These are phyloP conservation scores for Penicillium sp. DNA, from an alignment of 2,329 filamentous ascomycete species.

Conservation along the genomic window DNA sequence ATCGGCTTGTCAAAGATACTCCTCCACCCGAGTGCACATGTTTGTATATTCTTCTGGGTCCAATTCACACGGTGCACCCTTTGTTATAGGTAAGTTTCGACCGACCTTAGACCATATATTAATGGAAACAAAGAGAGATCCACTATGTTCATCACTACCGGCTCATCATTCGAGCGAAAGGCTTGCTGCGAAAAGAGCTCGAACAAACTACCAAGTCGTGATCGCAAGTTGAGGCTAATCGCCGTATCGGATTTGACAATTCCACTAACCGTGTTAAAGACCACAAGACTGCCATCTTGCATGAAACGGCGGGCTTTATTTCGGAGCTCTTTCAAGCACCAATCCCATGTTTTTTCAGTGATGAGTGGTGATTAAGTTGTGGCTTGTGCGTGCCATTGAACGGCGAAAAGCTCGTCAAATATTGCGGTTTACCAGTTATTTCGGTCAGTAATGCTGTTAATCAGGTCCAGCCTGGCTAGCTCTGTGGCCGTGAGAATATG, in stretches of 20 bases:
- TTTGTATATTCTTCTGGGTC: slow-evolving; percentile 5
- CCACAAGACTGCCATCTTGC: slow-evolving; percentile 2
- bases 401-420: neutral
- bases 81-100: neutral
- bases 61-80: neutral
- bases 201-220: neutral
- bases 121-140: neutral
- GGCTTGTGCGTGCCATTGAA: slow-evolving; percentile 6
- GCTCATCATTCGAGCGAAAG: neutral
- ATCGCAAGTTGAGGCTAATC: neutral
- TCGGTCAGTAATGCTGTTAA: neutral
- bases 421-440: neutral
- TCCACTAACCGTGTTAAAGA: neutral
- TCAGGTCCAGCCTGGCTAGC: neutral
- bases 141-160: neutral
- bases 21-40: slow-evolving; percentile 5
- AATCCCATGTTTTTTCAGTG: slow-evolving; percentile 11
- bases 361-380: slow-evolving; percentile 4
- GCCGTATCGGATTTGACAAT: neutral
- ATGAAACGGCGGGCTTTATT: slow-evolving; percentile 7
- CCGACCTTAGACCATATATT: neutral
- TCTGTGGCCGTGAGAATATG: neutral
- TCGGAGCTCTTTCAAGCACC: slow-evolving; percentile 10
- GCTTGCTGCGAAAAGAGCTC: neutral
- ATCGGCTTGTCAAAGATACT: slow-evolving; percentile 4